Evolutionary conservation across 441 rosid genomes (phyloP).

Genomic region (Arabidopsis hybrid): DNA sequence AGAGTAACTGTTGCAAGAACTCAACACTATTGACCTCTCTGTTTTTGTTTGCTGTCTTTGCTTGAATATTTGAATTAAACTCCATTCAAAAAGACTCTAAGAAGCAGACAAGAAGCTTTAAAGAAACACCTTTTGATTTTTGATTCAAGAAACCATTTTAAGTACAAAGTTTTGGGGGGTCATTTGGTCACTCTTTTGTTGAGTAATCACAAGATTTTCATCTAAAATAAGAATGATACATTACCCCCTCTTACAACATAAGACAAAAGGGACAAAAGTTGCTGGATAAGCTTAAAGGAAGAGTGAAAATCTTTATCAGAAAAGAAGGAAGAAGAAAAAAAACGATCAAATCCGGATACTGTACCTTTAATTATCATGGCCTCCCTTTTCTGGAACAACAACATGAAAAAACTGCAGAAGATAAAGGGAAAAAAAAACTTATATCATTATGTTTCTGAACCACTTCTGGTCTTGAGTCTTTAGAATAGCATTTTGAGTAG

Average conservation of each 20-base stretch:
- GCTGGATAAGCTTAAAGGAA: constrained; percentile 25
- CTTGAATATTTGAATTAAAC: constrained; percentile 21
- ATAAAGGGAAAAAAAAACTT: constrained; percentile 17
- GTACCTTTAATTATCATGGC: constrained; percentile 46
- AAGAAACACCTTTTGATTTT: constrained; percentile 1
- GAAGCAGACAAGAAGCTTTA: constrained; percentile 1
- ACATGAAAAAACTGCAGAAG: constrained; percentile 45
- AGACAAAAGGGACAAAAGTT: constrained; percentile 34
- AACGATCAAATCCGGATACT: constrained; percentile 35
- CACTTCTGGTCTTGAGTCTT: constrained; percentile 33
- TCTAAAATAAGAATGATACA: constrained; percentile 30
- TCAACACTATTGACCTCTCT: constrained; percentile 27
- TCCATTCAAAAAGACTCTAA: constrained; percentile 16
- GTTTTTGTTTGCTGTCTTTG: constrained; percentile 25
- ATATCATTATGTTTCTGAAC: constrained; percentile 40
- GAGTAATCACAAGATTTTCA: constrained; percentile 34
- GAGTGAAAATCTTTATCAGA: constrained; percentile 37
- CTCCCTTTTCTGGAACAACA: constrained; percentile 43
- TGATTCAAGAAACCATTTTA: constrained; percentile 24
- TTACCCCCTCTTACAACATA: constrained; percentile 28
- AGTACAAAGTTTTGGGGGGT: constrained; percentile 14
- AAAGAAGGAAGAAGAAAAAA: constrained; percentile 27
- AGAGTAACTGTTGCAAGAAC: constrained; percentile 31
- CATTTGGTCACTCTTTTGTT: constrained; percentile 30
- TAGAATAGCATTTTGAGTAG: neutral